These are phyloP conservation scores for Phylloporus rhodoxanthus DNA, from an alignment of 768 basidiomycete genomes.

Conservation along the genomic window DNA sequence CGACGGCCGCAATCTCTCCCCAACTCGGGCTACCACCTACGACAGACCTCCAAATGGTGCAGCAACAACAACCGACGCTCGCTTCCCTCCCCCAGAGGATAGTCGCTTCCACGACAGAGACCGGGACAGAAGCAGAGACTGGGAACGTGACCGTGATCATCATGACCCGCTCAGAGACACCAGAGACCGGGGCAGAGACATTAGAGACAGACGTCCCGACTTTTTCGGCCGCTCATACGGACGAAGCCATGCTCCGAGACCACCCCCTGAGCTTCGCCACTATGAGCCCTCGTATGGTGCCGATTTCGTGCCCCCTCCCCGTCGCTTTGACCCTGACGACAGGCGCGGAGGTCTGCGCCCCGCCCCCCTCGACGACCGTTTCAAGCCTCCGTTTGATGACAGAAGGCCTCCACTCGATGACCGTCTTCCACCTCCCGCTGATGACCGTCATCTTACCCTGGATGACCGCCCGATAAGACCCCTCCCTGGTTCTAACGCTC, in stretches of 20 bases:
- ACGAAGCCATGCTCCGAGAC: constrained; percentile 36
- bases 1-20: constrained; percentile 10
- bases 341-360: constrained; percentile 21
- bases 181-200: constrained; percentile 30
- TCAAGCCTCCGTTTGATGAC: constrained; percentile 26
- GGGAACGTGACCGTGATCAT: constrained; percentile 34
- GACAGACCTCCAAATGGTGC: constrained; percentile 8
- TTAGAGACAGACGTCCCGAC: constrained; percentile 33
- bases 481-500: constrained; percentile 13
- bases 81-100: constrained; percentile 20
- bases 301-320: constrained; percentile 30
- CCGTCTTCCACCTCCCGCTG: constrained; percentile 19
- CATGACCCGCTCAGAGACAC: constrained; percentile 13
- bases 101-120: constrained; percentile 28
- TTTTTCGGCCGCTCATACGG: constrained; percentile 36
- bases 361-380: constrained; percentile 18
- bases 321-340: constrained; percentile 31
- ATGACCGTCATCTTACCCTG: constrained; percentile 21
- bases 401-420: constrained; percentile 29
- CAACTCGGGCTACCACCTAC: constrained; percentile 5
- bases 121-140: constrained; percentile 28
- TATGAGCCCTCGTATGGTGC: constrained; percentile 41
- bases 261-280: constrained; percentile 43
- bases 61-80: constrained; percentile 4
- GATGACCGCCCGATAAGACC: constrained; percentile 33